Conservation (phyloP, 1,284 basidiomycete genomes). For the Leccinum cinnamomeum region DNA sequence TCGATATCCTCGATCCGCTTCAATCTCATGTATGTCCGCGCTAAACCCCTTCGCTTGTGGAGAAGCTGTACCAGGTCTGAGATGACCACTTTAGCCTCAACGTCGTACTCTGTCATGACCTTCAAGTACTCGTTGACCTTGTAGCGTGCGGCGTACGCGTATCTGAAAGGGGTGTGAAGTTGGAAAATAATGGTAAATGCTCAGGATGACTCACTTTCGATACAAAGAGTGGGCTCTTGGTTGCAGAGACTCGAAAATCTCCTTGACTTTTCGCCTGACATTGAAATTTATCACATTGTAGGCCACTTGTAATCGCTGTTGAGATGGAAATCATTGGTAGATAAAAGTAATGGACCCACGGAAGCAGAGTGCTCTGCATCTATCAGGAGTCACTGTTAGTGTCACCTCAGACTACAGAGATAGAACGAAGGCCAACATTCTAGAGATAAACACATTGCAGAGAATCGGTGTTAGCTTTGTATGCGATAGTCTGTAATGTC, state of each 20-base stretch:
- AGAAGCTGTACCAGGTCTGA: conserved; percentile 29
- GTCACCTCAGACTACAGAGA: neutral
- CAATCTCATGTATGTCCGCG: neutral
- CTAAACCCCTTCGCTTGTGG: conserved; percentile 11
- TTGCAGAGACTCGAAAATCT: conserved; percentile 16
- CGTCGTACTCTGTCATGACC: conserved; percentile 21
- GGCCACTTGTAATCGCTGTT: conserved; percentile 13
- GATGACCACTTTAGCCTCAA: conserved; percentile 16
- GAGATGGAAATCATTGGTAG: neutral
- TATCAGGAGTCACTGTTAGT: conserved; percentile 11
- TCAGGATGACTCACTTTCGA: conserved; percentile 11
- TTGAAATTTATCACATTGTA: conserved; percentile 12
- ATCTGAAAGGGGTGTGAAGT: conserved; percentile 12
- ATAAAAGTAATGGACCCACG: conserved; percentile 19
- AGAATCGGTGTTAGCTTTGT: conserved; percentile 27
- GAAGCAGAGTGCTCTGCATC: conserved; percentile 30
- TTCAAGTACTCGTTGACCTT: conserved; percentile 14
- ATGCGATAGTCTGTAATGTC: conserved; percentile 15
- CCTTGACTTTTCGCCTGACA: conserved; percentile 15
- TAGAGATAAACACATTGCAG: conserved; percentile 24
- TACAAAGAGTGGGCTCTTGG: conserved; percentile 10
- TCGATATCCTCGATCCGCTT: conserved; percentile 20
- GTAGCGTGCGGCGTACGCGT: conserved; percentile 8
- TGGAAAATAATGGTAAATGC: neutral
- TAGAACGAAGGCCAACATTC: conserved; percentile 26